phyloP scores from a whole-genome alignment of 1,284 basidiomycete genomes.

The Sparassis latifolia region DNA sequence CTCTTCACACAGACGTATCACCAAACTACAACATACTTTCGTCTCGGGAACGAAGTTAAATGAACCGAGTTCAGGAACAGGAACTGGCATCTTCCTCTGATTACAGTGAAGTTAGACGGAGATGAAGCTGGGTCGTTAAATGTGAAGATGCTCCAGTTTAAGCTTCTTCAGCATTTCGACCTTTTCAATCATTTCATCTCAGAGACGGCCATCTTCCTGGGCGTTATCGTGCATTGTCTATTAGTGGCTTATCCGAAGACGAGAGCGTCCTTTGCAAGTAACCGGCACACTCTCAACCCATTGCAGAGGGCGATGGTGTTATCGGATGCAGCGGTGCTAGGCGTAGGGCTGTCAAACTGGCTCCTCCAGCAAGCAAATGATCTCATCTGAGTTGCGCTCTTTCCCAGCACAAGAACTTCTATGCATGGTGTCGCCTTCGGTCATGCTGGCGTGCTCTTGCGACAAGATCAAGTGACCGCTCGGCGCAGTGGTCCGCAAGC shows the following conservation, averaged over 20 bases:
- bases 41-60: constrained; percentile 43
- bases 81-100: constrained; percentile 26
- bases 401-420: too few species aligned
- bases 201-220: too few species aligned
- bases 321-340: too few species aligned
- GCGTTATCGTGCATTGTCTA: not conserved
- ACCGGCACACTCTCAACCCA: too few species aligned
- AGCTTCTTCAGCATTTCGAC: not conserved
- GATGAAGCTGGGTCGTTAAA: not conserved
- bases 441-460: too few species aligned
- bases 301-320: too few species aligned
- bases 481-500: too few species aligned
- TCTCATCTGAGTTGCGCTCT: too few species aligned
- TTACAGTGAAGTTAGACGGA: not conserved
- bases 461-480: too few species aligned
- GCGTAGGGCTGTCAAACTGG: too few species aligned
- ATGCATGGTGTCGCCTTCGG: too few species aligned
- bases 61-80: constrained; percentile 32
- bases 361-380: too few species aligned
- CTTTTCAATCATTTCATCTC: not conserved
- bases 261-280: not conserved
- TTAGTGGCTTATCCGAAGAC: not conserved
- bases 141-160: not conserved
- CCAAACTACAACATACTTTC: constrained; percentile 26
- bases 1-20: not conserved